phyloP scores from a whole-genome alignment of 164 flowering plant genomes.

The Stephania yunnanensis region DNA sequence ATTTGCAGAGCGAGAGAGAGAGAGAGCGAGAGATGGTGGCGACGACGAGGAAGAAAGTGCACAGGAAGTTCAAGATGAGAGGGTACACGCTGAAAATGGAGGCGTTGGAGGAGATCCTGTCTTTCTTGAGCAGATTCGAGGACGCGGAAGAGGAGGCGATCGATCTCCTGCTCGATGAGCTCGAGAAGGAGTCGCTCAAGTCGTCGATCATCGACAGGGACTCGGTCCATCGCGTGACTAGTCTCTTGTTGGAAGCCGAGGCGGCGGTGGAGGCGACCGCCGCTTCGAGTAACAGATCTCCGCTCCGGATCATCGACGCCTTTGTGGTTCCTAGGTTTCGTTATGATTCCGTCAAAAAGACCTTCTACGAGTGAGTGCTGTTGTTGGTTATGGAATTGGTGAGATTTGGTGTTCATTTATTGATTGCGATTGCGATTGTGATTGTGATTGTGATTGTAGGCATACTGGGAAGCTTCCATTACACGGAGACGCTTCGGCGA shows the following conservation, averaged over 20 bases:
- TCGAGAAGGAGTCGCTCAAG: slow-evolving; percentile 57
- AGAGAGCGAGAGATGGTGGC: slow-evolving; percentile 26
- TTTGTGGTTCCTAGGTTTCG: slow-evolving; percentile 66
- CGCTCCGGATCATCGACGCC: slow-evolving; percentile 58
- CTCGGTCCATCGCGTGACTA: slow-evolving; percentile 48
- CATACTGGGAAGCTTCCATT: slow-evolving; percentile 60
- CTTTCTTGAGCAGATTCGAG: slow-evolving; percentile 45
- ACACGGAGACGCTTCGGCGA: slow-evolving; percentile 82
- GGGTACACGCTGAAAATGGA: slow-evolving; percentile 67
- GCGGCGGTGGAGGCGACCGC: slow-evolving; percentile 43
- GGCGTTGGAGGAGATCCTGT: slow-evolving; percentile 59
- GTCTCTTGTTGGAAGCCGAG: slow-evolving; percentile 50
- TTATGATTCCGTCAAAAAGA: slow-evolving; percentile 68
- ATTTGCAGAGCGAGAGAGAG: slow-evolving; percentile 10
- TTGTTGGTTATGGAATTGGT: background rate
- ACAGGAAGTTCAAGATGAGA: slow-evolving; percentile 66
- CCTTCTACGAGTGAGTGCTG: slow-evolving; percentile 65
- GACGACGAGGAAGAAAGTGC: slow-evolving; percentile 50
- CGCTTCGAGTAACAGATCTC: slow-evolving; percentile 23
- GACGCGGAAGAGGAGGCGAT: slow-evolving; percentile 73
- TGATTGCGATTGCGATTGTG: background rate
- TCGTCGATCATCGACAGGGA: slow-evolving; percentile 72
- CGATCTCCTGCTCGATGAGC: slow-evolving; percentile 78
- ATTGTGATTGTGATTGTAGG: slow-evolving; percentile 26
- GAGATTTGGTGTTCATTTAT: background rate